phyloP scores from a whole-genome alignment of 192 early-diverging fungal species.

The Geranomyces michiganensis region DNA sequence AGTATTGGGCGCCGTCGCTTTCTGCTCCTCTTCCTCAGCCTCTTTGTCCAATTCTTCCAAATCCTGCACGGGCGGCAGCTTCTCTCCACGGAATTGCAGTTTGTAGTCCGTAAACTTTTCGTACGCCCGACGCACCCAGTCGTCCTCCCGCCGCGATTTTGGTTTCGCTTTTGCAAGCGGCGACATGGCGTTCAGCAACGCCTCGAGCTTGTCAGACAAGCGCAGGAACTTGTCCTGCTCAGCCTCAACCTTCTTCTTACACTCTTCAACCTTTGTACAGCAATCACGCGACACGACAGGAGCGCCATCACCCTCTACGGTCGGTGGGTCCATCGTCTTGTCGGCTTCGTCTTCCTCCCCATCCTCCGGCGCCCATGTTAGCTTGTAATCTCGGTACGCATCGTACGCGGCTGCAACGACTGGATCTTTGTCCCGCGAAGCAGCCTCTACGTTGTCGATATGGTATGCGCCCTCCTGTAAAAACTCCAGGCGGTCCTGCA shows the following conservation, averaged over 20 bases:
- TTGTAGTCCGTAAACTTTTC: slow-evolving; percentile 23
- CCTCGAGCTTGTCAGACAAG: slow-evolving; percentile 16
- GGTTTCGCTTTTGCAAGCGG: background rate
- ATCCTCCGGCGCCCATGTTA: background rate
- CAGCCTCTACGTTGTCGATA: slow-evolving; percentile 8
- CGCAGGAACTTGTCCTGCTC: slow-evolving; percentile 19
- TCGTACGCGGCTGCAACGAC: slow-evolving; percentile 57
- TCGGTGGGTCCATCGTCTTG: background rate
- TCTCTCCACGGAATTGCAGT: slow-evolving; percentile 17
- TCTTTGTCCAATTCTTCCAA: slow-evolving; percentile 1
- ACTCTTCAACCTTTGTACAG: slow-evolving; percentile 6
- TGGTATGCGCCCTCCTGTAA: slow-evolving; percentile 15
- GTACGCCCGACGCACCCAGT: slow-evolving; percentile 15
- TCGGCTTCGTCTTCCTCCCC: background rate
- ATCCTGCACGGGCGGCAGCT: slow-evolving; percentile 20
- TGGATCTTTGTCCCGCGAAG: slow-evolving; percentile 20
- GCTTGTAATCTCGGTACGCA: slow-evolving; percentile 63
- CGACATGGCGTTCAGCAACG: background rate
- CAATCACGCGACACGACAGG: background rate
- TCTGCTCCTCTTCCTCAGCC: background rate
- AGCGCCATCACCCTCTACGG: background rate
- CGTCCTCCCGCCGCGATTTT: slow-evolving; percentile 11
- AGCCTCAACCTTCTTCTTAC: background rate
- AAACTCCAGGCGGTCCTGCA: slow-evolving; percentile 11
- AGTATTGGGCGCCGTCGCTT: background rate